These are phyloP conservation scores for Saccharomyces hybrid DNA, from an alignment of 1,139 yeast species.

Conservation along the genomic window DNA sequence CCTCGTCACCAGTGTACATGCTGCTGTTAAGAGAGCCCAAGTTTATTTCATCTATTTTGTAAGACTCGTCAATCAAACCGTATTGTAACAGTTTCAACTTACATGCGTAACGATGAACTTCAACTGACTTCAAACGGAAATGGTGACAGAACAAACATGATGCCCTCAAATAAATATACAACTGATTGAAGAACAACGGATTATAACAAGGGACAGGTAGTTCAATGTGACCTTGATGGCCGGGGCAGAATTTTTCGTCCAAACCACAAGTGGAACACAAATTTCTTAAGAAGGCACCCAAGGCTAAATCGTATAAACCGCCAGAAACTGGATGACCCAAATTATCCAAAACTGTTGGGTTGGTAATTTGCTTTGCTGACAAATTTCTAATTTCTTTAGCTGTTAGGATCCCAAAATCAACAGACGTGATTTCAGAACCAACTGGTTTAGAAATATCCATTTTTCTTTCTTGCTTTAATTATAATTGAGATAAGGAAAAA, in stretches of 20 bases:
- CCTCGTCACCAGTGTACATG: slow-evolving; percentile 36
- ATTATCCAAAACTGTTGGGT: slow-evolving; percentile 90
- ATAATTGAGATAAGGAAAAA: background rate
- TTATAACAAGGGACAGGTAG: slow-evolving; percentile 93
- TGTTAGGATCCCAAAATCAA: slow-evolving; percentile 82
- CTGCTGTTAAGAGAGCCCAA: slow-evolving; percentile 30
- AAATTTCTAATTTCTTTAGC: slow-evolving; percentile 76
- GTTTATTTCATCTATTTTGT: slow-evolving; percentile 59
- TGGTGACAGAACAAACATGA: slow-evolving; percentile 87
- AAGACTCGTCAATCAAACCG: slow-evolving; percentile 76
- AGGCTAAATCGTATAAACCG: slow-evolving; percentile 87
- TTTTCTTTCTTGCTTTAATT: slow-evolving; percentile 4
- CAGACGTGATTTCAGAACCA: slow-evolving; percentile 87
- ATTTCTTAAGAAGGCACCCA: slow-evolving; percentile 88
- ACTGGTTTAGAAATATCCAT: slow-evolving; percentile 97
- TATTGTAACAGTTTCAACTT: slow-evolving; percentile 77
- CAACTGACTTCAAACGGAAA: slow-evolving; percentile 61
- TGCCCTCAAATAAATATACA: slow-evolving; percentile 75
- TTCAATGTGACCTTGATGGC: slow-evolving; percentile 97
- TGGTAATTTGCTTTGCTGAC: slow-evolving; percentile 91
- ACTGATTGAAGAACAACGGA: slow-evolving; percentile 87
- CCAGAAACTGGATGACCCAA: slow-evolving; percentile 92
- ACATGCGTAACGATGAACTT: slow-evolving; percentile 70
- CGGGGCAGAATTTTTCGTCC: slow-evolving; percentile 93
- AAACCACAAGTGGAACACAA: slow-evolving; percentile 94